Evolutionary conservation across 345 rosid species (phyloP), one percentile per base, ranked within the genome.

Genomic region (Dovyalis caffra): DNA sequence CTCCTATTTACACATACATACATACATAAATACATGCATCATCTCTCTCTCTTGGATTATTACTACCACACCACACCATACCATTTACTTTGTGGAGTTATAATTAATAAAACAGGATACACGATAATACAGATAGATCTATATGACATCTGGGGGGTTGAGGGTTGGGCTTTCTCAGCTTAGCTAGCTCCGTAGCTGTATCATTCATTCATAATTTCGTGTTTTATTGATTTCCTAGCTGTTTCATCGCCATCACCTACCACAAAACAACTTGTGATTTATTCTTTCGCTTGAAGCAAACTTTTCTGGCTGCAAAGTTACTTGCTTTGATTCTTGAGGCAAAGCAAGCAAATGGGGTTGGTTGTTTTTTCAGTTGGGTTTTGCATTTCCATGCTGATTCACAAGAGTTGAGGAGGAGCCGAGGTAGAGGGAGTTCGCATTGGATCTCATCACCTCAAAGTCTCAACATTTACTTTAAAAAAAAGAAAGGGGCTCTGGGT

Each of bases 1-100:
- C 26, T 56, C 4, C 15, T 1, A 8, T 8, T 56, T 23, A n/a
- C 28, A 53, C 58, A 1, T 49, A 0, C 56, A 6, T 18, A 49
- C 21, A 20, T 49, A 49, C 56, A 18, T 8, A 21, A 14, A 8
- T 3, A 0, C 61, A 8, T n/a, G n/a, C n/a, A n/a, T n/a, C n/a
- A n/a, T n/a, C n/a, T n/a, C 56, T 64, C 74, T 68, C 71, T 63
- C 78, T 74, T 25, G 47, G 61, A 62, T 78, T 73, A 78, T 73
- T 26, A 40, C 16, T 21, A 2, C 56, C 29, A 32, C 12, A 35
- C 23, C 23, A n/a, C 28, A 9, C 11, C 25, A 8, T 28, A 21
- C 23, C 57, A 23, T 56, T 56, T 56, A n/a, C 11, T 3, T 23
- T 9, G 60, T 23, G 61, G 61, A 56, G 25, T n/a, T n/a, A 5